phyloP scores from a whole-genome alignment of 2,329 filamentous ascomycete genomes.

The Cladosporium sp. region DNA sequence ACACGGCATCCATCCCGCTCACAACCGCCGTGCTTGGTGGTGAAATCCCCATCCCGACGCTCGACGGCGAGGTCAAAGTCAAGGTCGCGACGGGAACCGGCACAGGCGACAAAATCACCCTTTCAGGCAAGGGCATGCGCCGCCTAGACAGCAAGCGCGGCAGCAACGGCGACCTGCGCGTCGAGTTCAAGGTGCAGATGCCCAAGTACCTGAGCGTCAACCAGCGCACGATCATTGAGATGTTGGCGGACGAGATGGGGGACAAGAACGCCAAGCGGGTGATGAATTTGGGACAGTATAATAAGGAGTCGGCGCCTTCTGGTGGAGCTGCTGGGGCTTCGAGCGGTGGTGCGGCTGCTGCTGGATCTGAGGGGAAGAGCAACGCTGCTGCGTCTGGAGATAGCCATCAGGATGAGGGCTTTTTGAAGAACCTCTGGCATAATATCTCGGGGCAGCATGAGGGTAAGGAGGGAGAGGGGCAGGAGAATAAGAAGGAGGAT shows the following conservation, averaged over 20 bases:
- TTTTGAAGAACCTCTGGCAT: constrained; percentile 91
- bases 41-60: constrained; percentile 81
- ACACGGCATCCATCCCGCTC: constrained; percentile 85
- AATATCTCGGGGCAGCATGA: constrained; percentile 71
- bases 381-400: too few relatives aligned
- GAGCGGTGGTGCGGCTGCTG: constrained; percentile 8
- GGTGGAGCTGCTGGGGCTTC: constrained; percentile 4
- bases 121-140: constrained; percentile 92
- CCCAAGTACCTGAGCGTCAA: constrained; percentile 90
- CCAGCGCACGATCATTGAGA: constrained; percentile 88
- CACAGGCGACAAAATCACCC: constrained; percentile 85
- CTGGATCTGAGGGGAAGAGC: constrained; percentile 40
- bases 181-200: constrained; percentile 94
- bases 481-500: constrained; percentile 2
- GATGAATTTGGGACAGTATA: constrained; percentile 65
- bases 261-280: constrained; percentile 88
- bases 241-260: constrained; percentile 93
- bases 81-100: constrained; percentile 88
- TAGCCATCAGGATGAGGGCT: constrained; percentile 85
- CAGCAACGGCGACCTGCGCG: constrained; percentile 74
- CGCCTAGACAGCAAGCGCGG: constrained; percentile 64
- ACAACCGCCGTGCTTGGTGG: constrained; percentile 92
- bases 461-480: neutral
- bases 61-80: constrained; percentile 86
- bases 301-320: constrained; percentile 37